Conservation (phyloP, 2,329 filamentous ascomycete genomes). For the Gaeumannomyces sp. region DNA sequence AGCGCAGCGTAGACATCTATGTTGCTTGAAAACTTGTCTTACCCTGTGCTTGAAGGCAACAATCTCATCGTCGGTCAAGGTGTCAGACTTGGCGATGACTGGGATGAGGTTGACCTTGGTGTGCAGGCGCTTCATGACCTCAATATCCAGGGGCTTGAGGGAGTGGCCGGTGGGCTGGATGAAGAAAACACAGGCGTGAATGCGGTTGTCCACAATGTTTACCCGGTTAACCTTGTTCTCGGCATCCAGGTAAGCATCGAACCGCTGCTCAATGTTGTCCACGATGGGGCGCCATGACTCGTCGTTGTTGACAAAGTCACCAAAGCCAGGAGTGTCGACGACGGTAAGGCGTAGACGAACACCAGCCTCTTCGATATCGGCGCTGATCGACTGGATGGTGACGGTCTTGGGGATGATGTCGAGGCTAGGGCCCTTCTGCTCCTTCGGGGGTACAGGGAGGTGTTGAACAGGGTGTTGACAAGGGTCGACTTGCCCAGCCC, state of each 20-base stretch:
- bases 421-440: constrained; percentile 93
- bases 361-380: constrained; percentile 96
- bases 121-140: constrained; percentile 98
- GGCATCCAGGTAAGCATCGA: constrained; percentile 95
- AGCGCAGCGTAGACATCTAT: not conserved
- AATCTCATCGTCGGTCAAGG: constrained; percentile 95
- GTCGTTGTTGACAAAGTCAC: constrained; percentile 99
- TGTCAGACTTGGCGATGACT: constrained; percentile 98
- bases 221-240: constrained; percentile 99
- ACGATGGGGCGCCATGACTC: constrained; percentile 99
- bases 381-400: constrained; percentile 88
- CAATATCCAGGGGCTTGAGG: constrained; percentile 95
- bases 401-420: constrained; percentile 99
- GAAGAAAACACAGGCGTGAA: constrained; percentile 99
- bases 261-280: constrained; percentile 99
- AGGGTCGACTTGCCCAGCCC: constrained; percentile 98
- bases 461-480: constrained; percentile 99
- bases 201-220: constrained; percentile 99
- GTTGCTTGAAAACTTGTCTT: constrained; percentile 35
- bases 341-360: constrained; percentile 94
- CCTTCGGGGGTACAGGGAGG: constrained; percentile 97
- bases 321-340: constrained; percentile 95
- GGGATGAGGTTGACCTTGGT: constrained; percentile 99
- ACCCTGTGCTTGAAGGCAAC: constrained; percentile 91
- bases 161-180: constrained; percentile 98